Conservation (phyloP, 1,139 yeast genomes). For the Blastobotrys arbuscula region DNA sequence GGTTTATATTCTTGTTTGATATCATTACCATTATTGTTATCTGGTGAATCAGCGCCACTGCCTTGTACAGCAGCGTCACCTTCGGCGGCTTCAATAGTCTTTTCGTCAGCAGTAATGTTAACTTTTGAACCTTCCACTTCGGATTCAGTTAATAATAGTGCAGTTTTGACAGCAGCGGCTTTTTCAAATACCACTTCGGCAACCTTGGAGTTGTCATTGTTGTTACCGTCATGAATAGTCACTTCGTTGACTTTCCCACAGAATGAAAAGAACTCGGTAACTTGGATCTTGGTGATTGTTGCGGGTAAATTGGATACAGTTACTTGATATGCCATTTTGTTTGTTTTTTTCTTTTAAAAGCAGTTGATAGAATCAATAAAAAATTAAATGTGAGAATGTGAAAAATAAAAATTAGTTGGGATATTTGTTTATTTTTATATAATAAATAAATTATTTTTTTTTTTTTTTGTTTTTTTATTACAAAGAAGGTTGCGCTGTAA, state of each 20-base stretch:
- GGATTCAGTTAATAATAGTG: slow-evolving; percentile 65
- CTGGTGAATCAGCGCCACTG: slow-evolving; percentile 18
- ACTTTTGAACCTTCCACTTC: slow-evolving; percentile 59
- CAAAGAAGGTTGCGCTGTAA: no score
- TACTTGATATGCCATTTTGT: slow-evolving; percentile 16
- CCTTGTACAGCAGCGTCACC: slow-evolving; percentile 26
- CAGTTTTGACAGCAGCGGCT: slow-evolving; percentile 65
- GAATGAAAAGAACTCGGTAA: slow-evolving; percentile 66
- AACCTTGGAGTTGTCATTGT: slow-evolving; percentile 29
- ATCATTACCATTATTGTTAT: slow-evolving; percentile 33
- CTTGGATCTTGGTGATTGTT: slow-evolving; percentile 48
- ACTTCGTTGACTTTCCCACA: slow-evolving; percentile 63
- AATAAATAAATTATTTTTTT: no score
- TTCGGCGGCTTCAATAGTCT: slow-evolving; percentile 28
- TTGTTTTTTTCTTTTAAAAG: neutral
- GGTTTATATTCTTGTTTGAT: slow-evolving; percentile 75
- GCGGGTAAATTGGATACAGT: slow-evolving; percentile 58
- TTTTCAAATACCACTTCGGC: slow-evolving; percentile 52
- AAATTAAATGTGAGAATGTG: no score
- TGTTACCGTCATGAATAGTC: slow-evolving; percentile 30
- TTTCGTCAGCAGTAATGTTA: slow-evolving; percentile 41
- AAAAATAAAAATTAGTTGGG: no score
- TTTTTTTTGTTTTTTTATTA: no score
- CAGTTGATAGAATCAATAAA: neutral
- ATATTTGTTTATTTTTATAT: no score